Evolutionary conservation across 345 rosid genomes (phyloP).

Genomic region (Arabis hirsuta): DNA sequence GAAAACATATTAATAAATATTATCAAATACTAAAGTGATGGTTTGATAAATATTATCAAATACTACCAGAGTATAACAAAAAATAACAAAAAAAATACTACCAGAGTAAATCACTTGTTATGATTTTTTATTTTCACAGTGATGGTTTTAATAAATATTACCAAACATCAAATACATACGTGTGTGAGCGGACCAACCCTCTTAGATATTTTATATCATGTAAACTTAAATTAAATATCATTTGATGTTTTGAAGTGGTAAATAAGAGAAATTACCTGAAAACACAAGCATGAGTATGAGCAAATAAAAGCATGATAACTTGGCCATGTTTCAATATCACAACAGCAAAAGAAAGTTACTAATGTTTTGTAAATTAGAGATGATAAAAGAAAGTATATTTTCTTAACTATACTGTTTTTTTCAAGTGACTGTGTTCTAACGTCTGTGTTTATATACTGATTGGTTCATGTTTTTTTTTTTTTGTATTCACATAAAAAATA

Average conservation of each 20-base stretch:
- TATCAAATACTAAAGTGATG: too few species aligned
- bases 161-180: too few species aligned
- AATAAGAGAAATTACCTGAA: conserved; percentile 4
- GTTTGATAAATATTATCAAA: too few species aligned
- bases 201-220: not conserved
- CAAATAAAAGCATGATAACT: conserved; percentile 23
- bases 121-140: not conserved
- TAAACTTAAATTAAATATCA: not conserved
- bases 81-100: not conserved
- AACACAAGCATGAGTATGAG: conserved; percentile 22
- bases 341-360: too few species aligned
- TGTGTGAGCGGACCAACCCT: too few species aligned
- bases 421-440: not conserved
- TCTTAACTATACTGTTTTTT: not conserved
- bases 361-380: not conserved
- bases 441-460: not conserved
- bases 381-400: not conserved
- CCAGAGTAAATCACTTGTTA: not conserved
- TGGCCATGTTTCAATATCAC: conserved; percentile 15
- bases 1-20: too few species aligned
- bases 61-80: too few species aligned
- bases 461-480: not conserved
- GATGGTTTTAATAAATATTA: too few species aligned
- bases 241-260: not conserved
- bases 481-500: not conserved